Conservation (phyloP, 1,284 basidiomycete species). For the Melampsora americana region DNA sequence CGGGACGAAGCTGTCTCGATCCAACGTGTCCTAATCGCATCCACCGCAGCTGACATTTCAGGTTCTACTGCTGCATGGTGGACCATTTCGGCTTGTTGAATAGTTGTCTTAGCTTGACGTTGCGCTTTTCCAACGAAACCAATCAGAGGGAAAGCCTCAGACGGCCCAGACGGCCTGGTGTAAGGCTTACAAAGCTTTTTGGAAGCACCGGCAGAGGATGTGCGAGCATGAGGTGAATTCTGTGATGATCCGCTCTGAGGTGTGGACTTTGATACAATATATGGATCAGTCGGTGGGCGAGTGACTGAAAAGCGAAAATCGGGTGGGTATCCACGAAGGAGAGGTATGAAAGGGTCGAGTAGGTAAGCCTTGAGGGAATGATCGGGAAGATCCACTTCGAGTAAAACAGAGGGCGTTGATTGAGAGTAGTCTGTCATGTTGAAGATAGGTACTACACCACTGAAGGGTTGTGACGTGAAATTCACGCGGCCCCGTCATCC, state of each 20-base stretch:
- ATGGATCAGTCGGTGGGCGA: constrained; percentile 27
- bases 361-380: constrained; percentile 11
- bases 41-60: constrained; percentile 10
- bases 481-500: too few relatives aligned
- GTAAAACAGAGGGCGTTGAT: constrained; percentile 17
- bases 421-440: background rate
- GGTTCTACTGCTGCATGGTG: constrained; percentile 22
- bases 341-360: constrained; percentile 37
- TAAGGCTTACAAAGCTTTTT: background rate
- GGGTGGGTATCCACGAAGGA: constrained; percentile 22
- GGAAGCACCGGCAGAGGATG: background rate
- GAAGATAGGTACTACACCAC: too few relatives aligned
- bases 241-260: background rate
- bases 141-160: background rate
- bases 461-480: too few relatives aligned
- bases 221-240: background rate
- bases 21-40: constrained; percentile 23
- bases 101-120: background rate
- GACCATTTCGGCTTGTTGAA: constrained; percentile 15
- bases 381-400: constrained; percentile 17
- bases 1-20: background rate
- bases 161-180: background rate
- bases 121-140: background rate
- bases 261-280: constrained; percentile 6
- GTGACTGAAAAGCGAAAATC: background rate